Evolutionary conservation across 192 early-diverging fungal species (phyloP).

Genomic region (Mortierella antarctica): DNA sequence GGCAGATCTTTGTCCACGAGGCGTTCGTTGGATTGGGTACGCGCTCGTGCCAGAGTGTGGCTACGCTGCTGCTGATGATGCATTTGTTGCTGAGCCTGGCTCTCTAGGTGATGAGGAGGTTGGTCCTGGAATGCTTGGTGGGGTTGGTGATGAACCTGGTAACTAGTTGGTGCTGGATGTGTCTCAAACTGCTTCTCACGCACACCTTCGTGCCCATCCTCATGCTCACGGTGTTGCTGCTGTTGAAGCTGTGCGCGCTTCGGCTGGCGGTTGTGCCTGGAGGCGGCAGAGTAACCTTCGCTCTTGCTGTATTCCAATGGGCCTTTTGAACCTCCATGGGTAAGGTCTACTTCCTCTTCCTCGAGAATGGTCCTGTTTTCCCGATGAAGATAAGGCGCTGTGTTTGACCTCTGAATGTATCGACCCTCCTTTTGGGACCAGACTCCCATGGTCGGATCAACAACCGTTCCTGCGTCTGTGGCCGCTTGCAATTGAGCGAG

Average conservation of each 20-base stretch:
- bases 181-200: constrained; percentile 3
- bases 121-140: constrained; percentile 13
- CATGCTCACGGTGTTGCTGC: neutral
- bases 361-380: constrained; percentile 31
- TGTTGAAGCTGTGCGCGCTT: constrained; percentile 20
- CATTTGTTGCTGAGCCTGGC: neutral
- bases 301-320: constrained; percentile 37
- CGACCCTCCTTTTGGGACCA: constrained; percentile 33
- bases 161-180: neutral
- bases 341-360: constrained; percentile 12
- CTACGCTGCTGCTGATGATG: constrained; percentile 14
- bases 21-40: constrained; percentile 17
- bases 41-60: neutral
- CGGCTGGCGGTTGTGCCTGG: constrained; percentile 16
- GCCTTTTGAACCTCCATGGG: neutral
- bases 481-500: constrained; percentile 35
- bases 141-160: neutral
- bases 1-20: constrained; percentile 22
- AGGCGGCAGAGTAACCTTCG: constrained; percentile 11
- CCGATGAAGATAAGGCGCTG: constrained; percentile 20
- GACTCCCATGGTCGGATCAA: constrained; percentile 23
- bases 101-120: neutral
- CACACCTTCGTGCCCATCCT: neutral
- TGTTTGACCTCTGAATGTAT: constrained; percentile 41
- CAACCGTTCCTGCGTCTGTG: constrained; percentile 30